Evolutionary conservation across 306 rosid genomes (phyloP).

Genomic region (Canavalia ensiformis): DNA sequence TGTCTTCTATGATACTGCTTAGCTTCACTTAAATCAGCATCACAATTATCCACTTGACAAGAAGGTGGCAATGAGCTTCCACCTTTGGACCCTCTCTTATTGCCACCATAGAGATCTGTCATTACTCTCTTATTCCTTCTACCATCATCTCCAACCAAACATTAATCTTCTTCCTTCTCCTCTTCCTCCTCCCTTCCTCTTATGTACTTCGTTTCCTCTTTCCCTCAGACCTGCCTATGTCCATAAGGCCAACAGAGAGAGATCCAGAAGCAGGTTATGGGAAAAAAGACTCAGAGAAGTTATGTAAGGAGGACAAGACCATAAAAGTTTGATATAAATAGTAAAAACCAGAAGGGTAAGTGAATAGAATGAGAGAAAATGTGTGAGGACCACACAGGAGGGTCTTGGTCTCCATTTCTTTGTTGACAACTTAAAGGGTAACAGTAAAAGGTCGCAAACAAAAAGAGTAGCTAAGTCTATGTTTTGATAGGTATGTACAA

Average conservation of each 20-base stretch:
- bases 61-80: slow-evolving; percentile 63
- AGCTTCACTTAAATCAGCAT: slow-evolving; percentile 68
- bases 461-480: slow-evolving; percentile 21
- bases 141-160: slow-evolving; percentile 64
- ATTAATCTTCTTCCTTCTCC: slow-evolving; percentile 56
- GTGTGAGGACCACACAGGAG: slow-evolving; percentile 64
- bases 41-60: slow-evolving; percentile 78
- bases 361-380: slow-evolving; percentile 36
- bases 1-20: slow-evolving; percentile 82
- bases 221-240: slow-evolving; percentile 67
- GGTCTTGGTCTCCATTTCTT: slow-evolving; percentile 39
- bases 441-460: slow-evolving; percentile 38
- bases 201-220: too few relatives aligned
- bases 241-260: slow-evolving; percentile 63
- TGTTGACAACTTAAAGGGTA: slow-evolving; percentile 42
- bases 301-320: slow-evolving; percentile 40
- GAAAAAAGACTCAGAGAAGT: slow-evolving; percentile 29
- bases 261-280: slow-evolving; percentile 43
- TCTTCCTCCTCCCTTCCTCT: slow-evolving; percentile 54
- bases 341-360: slow-evolving; percentile 8
- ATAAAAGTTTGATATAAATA: slow-evolving; percentile 39
- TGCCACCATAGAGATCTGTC: slow-evolving; percentile 37
- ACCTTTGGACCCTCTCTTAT: slow-evolving; percentile 55
- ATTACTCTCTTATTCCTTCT: slow-evolving; percentile 56
- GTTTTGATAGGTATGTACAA: slow-evolving; percentile 41